Evolutionary conservation across 768 basidiomycete species (phyloP).

Genomic region (Termitomyces sp.): DNA sequence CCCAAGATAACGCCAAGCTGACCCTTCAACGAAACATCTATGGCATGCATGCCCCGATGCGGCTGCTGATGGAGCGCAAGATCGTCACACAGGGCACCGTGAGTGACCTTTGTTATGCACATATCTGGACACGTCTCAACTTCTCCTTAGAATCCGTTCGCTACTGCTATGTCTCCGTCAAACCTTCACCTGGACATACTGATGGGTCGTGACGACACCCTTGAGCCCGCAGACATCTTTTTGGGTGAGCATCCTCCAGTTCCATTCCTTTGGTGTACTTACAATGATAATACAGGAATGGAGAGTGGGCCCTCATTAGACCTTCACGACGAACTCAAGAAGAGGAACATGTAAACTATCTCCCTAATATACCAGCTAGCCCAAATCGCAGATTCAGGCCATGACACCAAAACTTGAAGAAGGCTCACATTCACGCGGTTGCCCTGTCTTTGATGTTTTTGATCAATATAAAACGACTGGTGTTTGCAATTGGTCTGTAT

Average conservation of each 20-base stretch:
- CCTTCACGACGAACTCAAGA: constrained; percentile 68
- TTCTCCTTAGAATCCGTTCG: constrained; percentile 53
- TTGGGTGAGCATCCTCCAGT: constrained; percentile 43
- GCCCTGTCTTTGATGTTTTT: background rate
- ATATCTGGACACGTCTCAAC: background rate
- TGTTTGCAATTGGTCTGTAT: background rate
- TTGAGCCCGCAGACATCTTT: constrained; percentile 81
- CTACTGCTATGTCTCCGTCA: constrained; percentile 59
- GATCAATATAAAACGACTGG: background rate
- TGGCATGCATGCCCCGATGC: constrained; percentile 87
- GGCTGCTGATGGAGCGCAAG: constrained; percentile 91
- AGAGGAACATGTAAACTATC: constrained; percentile 44
- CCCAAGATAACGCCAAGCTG: constrained; percentile 84
- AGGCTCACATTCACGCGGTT: background rate
- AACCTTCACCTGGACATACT: constrained; percentile 92
- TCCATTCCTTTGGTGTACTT: background rate
- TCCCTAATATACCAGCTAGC: constrained; percentile 11
- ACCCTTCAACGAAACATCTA: constrained; percentile 80
- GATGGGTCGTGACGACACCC: constrained; percentile 85
- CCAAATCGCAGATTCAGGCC: background rate
- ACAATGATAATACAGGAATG: constrained; percentile 37
- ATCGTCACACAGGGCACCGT: constrained; percentile 63
- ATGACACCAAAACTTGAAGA: background rate
- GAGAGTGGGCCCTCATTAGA: constrained; percentile 47
- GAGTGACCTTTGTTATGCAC: constrained; percentile 23